Conservation (phyloP, 495 filamentous ascomycete genomes). For the Trichoderma reesei region DNA sequence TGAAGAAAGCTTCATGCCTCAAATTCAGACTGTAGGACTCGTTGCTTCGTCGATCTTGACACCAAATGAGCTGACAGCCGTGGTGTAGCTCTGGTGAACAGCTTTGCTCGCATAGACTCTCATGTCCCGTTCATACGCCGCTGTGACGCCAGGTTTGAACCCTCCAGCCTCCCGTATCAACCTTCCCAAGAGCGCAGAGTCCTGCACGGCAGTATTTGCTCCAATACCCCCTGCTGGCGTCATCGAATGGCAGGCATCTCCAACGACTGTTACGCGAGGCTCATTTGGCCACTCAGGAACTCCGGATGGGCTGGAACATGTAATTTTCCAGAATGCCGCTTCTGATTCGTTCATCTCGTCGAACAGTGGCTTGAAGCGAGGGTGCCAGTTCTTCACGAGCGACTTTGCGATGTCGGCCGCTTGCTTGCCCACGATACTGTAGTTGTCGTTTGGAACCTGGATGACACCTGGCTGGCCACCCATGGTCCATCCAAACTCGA, state of each 20-base stretch:
- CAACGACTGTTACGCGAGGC: conserved; percentile 47
- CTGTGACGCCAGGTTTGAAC: conserved; percentile 33
- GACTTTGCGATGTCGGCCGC: conserved; percentile 42
- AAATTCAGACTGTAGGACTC: conserved; percentile 14
- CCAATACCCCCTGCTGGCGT: conserved; percentile 52
- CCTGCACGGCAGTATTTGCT: conserved; percentile 47
- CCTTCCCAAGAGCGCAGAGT: conserved; percentile 39
- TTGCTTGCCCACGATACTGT: conserved; percentile 35
- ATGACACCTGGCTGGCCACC: conserved; percentile 42
- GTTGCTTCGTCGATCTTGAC: conserved; percentile 32
- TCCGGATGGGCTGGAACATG: conserved; percentile 40
- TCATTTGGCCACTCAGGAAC: conserved; percentile 43
- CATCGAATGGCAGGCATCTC: conserved; percentile 53
- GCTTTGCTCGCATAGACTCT: conserved; percentile 44
- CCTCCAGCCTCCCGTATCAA: conserved; percentile 36
- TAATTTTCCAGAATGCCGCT: conserved; percentile 48
- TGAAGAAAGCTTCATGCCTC: neutral
- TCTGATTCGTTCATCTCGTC: conserved; percentile 40
- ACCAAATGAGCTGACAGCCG: conserved; percentile 29
- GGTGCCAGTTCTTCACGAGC: conserved; percentile 40
- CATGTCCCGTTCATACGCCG: conserved; percentile 46
- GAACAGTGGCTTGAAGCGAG: conserved; percentile 37
- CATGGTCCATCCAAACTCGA: conserved; percentile 49
- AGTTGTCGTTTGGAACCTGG: conserved; percentile 39
- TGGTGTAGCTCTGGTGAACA: conserved; percentile 35